These are phyloP conservation scores for Cladosporium colombiae DNA, from an alignment of 2,329 filamentous ascomycete species.

Conservation along the genomic window DNA sequence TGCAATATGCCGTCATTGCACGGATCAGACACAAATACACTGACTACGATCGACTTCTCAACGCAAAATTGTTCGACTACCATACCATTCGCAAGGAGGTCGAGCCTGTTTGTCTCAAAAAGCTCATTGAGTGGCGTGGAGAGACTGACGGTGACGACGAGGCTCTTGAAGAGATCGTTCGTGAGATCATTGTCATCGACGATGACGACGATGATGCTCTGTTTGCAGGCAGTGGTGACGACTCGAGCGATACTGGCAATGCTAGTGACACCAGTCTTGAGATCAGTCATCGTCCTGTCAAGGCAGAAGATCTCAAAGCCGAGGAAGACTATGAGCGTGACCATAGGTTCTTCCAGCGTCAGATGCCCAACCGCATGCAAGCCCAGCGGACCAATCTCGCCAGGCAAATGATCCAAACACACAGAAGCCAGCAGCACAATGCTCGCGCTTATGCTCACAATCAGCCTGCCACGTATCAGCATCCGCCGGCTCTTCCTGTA, in stretches of 20 bases:
- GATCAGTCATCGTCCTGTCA: conserved; percentile 32
- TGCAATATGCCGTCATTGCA: conserved; percentile 62
- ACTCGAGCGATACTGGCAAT: conserved; percentile 28
- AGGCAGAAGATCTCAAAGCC: conserved; percentile 31
- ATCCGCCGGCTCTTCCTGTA: neutral
- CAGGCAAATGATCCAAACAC: conserved; percentile 24
- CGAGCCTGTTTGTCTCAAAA: conserved; percentile 57
- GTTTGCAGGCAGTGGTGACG: conserved; percentile 23
- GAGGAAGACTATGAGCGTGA: conserved; percentile 31
- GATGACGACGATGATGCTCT: conserved; percentile 59
- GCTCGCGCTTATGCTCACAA: neutral
- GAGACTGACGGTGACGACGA: conserved; percentile 53
- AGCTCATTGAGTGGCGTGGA: conserved; percentile 63
- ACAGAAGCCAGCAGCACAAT: conserved; percentile 17
- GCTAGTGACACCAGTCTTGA: conserved; percentile 34
- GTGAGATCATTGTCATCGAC: conserved; percentile 65
- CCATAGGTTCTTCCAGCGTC: conserved; percentile 22
- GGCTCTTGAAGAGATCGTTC: conserved; percentile 60
- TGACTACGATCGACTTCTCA: conserved; percentile 61
- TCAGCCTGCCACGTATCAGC: neutral
- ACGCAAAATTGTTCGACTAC: conserved; percentile 48
- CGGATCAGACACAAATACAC: conserved; percentile 65
- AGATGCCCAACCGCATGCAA: neutral
- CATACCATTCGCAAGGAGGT: conserved; percentile 56
- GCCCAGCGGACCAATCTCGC: conserved; percentile 22